Conservation (phyloP, 2,329 filamentous ascomycete genomes). For the Pestalotiopsis sp. region DNA sequence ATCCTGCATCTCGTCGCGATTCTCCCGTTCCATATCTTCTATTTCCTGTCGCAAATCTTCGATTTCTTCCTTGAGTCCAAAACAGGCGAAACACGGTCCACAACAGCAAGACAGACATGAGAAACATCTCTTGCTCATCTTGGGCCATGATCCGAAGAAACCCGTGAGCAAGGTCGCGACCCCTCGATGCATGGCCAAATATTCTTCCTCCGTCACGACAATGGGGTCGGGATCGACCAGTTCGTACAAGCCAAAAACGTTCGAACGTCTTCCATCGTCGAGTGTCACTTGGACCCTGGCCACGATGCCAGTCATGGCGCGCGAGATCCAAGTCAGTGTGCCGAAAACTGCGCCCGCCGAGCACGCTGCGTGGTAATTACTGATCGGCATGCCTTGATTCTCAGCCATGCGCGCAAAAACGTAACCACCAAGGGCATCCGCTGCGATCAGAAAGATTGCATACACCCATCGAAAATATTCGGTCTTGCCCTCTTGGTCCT, state of each 20-base stretch:
- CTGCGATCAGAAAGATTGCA: not conserved
- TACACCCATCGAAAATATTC: constrained; percentile 9
- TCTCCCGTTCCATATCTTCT: not conserved
- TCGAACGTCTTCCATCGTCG: constrained; percentile 1
- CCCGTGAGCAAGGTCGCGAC: not conserved
- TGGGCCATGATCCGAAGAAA: not conserved
- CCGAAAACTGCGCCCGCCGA: constrained; percentile 8
- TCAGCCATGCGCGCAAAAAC: constrained; percentile 11
- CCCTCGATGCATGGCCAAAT: not conserved
- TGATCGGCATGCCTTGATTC: constrained; percentile 12
- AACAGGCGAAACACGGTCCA: not conserved
- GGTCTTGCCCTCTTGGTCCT: not conserved
- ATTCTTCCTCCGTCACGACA: constrained; percentile 6
- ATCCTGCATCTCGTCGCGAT: not conserved
- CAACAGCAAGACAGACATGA: constrained; percentile 1
- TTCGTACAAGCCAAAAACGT: constrained; percentile 5
- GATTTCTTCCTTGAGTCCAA: not conserved
- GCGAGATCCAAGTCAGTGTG: not conserved
- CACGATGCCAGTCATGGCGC: constrained; percentile 7
- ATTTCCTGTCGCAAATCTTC: not conserved
- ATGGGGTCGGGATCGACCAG: not conserved
- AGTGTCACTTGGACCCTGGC: not conserved
- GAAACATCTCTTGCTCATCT: not conserved
- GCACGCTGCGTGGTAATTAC: constrained; percentile 7
- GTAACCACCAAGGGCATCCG: constrained; percentile 9